Conservation (phyloP, 768 basidiomycete species). For the Pleurotus pulmonarius region DNA sequence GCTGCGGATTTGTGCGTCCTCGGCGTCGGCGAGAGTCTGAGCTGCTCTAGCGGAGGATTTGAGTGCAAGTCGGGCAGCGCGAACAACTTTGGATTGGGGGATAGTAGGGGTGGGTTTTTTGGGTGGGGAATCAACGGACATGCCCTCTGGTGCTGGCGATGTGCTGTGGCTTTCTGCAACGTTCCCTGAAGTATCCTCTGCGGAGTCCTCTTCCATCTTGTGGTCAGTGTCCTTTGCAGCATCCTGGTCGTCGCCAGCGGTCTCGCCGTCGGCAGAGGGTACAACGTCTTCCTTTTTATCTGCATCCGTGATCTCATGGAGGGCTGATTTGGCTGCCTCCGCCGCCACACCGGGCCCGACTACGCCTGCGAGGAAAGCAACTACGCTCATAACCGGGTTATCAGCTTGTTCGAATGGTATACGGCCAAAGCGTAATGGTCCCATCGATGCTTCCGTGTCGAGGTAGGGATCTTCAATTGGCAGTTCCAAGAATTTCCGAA, state of each 20-base stretch:
- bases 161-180: constrained; percentile 17
- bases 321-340: constrained; percentile 87
- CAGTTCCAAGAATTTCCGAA: constrained; percentile 90
- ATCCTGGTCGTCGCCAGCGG: constrained; percentile 23
- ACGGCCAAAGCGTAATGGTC: constrained; percentile 68
- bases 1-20: constrained; percentile 75
- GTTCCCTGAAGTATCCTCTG: constrained; percentile 16
- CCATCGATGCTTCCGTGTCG: constrained; percentile 70
- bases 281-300: constrained; percentile 33
- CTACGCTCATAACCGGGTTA: constrained; percentile 98
- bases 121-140: constrained; percentile 41
- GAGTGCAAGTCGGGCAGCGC: constrained; percentile 85
- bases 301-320: constrained; percentile 75
- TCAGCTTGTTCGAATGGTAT: constrained; percentile 94
- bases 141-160: constrained; percentile 29
- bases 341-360: constrained; percentile 88
- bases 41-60: constrained; percentile 88
- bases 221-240: constrained; percentile 23
- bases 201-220: constrained; percentile 43
- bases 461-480: constrained; percentile 97
- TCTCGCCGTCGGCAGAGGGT: constrained; percentile 23
- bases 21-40: constrained; percentile 70
- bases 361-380: constrained; percentile 93
- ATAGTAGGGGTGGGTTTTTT: constrained; percentile 39
- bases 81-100: constrained; percentile 71